These are phyloP conservation scores for Penicillium dipodomyicola DNA, from an alignment of 495 filamentous ascomycete genomes.

Conservation along the genomic window DNA sequence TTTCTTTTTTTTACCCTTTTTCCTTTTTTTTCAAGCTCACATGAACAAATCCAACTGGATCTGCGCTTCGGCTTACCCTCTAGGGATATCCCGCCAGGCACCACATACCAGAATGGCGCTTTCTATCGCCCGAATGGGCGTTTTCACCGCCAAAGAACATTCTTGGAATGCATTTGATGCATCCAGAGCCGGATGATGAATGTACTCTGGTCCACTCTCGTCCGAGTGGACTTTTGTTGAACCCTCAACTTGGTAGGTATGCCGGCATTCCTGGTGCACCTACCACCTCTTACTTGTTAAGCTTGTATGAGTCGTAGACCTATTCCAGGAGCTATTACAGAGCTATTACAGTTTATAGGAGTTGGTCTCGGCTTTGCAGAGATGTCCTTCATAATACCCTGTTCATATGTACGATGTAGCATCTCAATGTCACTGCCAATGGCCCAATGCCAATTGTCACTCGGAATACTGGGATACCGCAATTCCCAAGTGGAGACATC, in stretches of 20 bases:
- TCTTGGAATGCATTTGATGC: background rate
- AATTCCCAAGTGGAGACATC: constrained; percentile 20
- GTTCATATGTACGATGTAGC: background rate
- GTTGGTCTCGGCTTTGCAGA: background rate
- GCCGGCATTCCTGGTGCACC: constrained; percentile 7
- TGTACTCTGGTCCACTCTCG: constrained; percentile 12
- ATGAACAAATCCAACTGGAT: constrained; percentile 22
- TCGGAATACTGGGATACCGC: constrained; percentile 6
- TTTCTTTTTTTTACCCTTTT: constrained; percentile 1
- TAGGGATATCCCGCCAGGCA: constrained; percentile 34
- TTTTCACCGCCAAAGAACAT: constrained; percentile 14
- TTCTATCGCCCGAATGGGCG: constrained; percentile 21
- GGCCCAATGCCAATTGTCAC: background rate
- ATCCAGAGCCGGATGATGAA: background rate
- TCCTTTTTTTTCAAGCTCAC: constrained; percentile 16
- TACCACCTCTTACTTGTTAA: constrained; percentile 9
- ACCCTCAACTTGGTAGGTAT: constrained; percentile 10
- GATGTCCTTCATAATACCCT: background rate
- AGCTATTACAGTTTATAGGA: no score
- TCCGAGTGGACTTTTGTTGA: constrained; percentile 6
- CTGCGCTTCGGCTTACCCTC: constrained; percentile 38
- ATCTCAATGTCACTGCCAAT: background rate
- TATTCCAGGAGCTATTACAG: background rate
- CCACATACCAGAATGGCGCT: constrained; percentile 6
- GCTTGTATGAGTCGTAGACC: background rate